A percentile compares a stretch with the other conserved stretches of the same genome.
phyloP scores from a whole-genome alignment of 2,329 filamentous ascomycete species.

The Lomentospora prolificans region DNA sequence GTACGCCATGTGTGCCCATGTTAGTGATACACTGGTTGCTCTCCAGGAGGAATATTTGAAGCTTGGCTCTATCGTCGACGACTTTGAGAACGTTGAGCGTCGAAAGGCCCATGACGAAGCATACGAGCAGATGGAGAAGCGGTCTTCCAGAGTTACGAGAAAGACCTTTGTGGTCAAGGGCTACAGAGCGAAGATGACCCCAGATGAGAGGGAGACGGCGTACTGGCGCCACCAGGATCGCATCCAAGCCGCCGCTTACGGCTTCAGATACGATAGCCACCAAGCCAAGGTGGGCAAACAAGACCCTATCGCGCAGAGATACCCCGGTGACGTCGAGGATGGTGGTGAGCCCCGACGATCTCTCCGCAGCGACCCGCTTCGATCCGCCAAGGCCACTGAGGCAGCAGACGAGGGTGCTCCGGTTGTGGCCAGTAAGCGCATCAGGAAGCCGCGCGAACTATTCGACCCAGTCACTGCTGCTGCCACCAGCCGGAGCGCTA shows the following conservation, averaged over 20 bases:
- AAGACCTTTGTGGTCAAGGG: conserved; percentile 40
- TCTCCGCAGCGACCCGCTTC: conserved; percentile 46
- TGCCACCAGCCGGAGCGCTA: conserved; percentile 37
- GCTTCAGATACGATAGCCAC: conserved; percentile 51
- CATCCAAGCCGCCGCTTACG: conserved; percentile 49
- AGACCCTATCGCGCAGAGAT: conserved; percentile 44
- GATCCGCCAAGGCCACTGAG: conserved; percentile 50
- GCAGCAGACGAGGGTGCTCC: conserved; percentile 30
- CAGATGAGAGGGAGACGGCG: conserved; percentile 33
- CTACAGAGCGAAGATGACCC: conserved; percentile 36
- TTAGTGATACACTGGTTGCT: conserved; percentile 34
- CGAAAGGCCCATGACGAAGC: conserved; percentile 33
- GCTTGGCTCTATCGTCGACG: conserved; percentile 40
- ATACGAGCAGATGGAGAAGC: conserved; percentile 34
- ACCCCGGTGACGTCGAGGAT: conserved; percentile 24
- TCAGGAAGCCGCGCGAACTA: conserved; percentile 39
- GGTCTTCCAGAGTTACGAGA: not conserved
- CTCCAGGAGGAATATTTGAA: conserved; percentile 47
- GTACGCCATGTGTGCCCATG: conserved; percentile 31
- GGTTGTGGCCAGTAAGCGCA: conserved; percentile 41
- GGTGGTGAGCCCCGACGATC: conserved; percentile 44
- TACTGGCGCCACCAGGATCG: conserved; percentile 44
- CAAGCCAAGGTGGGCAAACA: conserved; percentile 48
- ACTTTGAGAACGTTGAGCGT: conserved; percentile 46
- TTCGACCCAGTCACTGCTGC: conserved; percentile 31